Percentiles rank a stretch among this genome's conserved stretches.
Evolutionary conservation across 2,329 filamentous ascomycete genomes (phyloP).

Genomic region (Exophiala lecanii-corni): DNA sequence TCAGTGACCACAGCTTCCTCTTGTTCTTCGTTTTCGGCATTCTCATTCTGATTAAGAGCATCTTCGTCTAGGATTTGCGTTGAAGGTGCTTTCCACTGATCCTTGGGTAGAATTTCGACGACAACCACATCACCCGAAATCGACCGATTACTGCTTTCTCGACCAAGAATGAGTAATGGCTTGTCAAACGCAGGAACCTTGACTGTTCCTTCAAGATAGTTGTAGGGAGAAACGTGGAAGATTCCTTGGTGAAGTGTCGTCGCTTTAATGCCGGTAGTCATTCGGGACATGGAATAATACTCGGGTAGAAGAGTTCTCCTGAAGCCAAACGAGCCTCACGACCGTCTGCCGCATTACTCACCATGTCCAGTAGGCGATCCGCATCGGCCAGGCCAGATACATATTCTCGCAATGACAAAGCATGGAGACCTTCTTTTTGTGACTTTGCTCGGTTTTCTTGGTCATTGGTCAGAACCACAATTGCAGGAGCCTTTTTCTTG

Average conservation of each 20-base stretch:
- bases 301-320: conserved; percentile 78
- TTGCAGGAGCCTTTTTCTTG: conserved; percentile 59
- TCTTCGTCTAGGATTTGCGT: conserved; percentile 96
- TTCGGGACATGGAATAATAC: conserved; percentile 80
- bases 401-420: conserved; percentile 67
- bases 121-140: conserved; percentile 91
- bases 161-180: conserved; percentile 77
- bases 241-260: conserved; percentile 88
- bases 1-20: conserved; percentile 77
- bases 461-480: conserved; percentile 94
- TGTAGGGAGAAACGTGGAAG: conserved; percentile 96
- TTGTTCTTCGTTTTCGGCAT: conserved; percentile 75
- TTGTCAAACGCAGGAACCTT: conserved; percentile 88
- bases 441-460: conserved; percentile 81
- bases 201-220: conserved; percentile 91
- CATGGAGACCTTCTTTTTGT: conserved; percentile 66
- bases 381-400: conserved; percentile 79
- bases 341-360: conserved; percentile 71
- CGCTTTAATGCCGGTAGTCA: conserved; percentile 88
- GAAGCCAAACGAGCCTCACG: conserved; percentile 61
- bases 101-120: conserved; percentile 84
- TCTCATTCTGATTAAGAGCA: conserved; percentile 84
- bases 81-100: conserved; percentile 95
- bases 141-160: conserved; percentile 93
- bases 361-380: conserved; percentile 86